Base-by-base conservation (phyloP, 2,329 filamentous ascomycete species). In the Diaporthe citriasiana region DNA sequence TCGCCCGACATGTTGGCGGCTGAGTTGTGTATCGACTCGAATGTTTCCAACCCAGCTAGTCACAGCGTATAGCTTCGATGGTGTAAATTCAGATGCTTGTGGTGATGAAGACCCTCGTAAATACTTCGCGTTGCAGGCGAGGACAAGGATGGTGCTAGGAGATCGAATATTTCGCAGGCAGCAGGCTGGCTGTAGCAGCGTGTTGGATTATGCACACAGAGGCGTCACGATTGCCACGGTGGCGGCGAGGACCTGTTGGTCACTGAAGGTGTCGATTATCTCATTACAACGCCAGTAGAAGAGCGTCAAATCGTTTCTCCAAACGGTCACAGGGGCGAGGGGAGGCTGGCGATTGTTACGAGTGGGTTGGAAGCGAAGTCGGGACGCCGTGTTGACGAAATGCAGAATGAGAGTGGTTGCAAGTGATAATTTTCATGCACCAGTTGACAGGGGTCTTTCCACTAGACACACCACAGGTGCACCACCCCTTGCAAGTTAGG, bases 1-100 rank as follows among this genome's bases (percentile, higher is more conserved):
- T 92, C 93, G 68, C 74, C 74, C 84, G 93, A 89, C 94, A 96
- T 95, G 74, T 82, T 89, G 83, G 78, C 81, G 80, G 79, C 27
- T 63, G 57, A 19, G 56, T 63, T 27, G 35, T 38, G 40, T 63
- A 27, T 42, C 50, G n/a, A 47, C 69, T 30, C 38, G 38, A 51
- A 13, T 50, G 33, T 50, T 40, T 33, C 55, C 45, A 27, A 69
- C 68, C 50, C 47, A 50, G 33, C 59, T 71, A 66, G 63, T 66
- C 69, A 70, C 68, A 56, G 72, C 53, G 55, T 68, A 63, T 57
- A 35, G 72, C 33, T 69, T 65, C 68, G 56, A 50, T 55, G 70
- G 40, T 56, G 35, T 47, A 38, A 38, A 35, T 40, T 45, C 47
- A 70, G 56, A 40, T 55, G 55, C 27, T 66, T 33, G 40, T 57